Conservation (phyloP, 2,329 filamentous ascomycete species). For the Daldinia eschscholtzii region DNA sequence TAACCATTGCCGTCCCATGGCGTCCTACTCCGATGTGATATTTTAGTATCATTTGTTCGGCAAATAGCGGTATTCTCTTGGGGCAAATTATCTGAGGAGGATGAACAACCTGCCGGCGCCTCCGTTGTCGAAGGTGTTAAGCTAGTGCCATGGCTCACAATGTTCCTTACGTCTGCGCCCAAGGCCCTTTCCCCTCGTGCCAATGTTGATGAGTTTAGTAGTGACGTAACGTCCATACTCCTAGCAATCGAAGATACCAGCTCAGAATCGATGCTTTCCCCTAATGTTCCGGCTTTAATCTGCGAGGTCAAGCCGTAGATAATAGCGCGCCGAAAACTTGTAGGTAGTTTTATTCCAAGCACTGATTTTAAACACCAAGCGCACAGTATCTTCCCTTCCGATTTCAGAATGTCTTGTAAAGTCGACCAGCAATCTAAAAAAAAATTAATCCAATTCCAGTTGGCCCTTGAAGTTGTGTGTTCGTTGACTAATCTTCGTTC, state of each 20-base stretch:
- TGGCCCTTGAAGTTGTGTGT: not conserved
- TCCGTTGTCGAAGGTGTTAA: slow-evolving; percentile 47
- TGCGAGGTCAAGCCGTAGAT: not conserved
- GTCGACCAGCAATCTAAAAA: not conserved
- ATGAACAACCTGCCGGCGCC: slow-evolving; percentile 12
- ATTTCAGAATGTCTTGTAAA: not conserved
- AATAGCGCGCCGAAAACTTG: not conserved
- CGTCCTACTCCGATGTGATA: slow-evolving; percentile 56
- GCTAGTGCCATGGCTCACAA: slow-evolving; percentile 36
- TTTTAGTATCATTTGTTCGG: slow-evolving; percentile 41
- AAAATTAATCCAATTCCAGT: not conserved
- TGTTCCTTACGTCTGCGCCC: slow-evolving; percentile 32
- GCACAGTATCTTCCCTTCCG: not conserved
- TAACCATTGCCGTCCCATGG: slow-evolving; percentile 67
- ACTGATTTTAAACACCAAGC: not conserved
- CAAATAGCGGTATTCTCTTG: slow-evolving; percentile 38
- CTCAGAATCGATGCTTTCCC: not conserved
- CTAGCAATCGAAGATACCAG: not conserved
- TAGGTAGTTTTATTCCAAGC: not conserved
- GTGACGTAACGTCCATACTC: slow-evolving; percentile 59
- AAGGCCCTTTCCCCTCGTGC: slow-evolving; percentile 29
- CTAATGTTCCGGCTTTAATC: not conserved
- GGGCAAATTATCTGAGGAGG: slow-evolving; percentile 49
- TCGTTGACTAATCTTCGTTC: not conserved
- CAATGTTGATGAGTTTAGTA: slow-evolving; percentile 57